These are phyloP conservation scores for Cyberlindnera suaveolens DNA, from an alignment of 805 yeast species.

Conservation along the genomic window DNA sequence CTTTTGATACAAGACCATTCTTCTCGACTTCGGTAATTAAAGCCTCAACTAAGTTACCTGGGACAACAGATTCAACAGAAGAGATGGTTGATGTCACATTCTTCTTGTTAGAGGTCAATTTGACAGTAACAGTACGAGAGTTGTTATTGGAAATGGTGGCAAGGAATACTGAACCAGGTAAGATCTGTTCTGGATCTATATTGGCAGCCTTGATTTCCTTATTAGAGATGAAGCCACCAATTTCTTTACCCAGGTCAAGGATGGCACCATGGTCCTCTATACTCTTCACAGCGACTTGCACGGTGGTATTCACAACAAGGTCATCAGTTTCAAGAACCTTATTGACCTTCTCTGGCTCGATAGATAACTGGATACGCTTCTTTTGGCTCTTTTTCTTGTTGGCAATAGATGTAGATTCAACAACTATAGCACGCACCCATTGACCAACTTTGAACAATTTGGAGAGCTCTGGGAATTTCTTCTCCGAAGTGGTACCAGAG, in stretches of 20 bases:
- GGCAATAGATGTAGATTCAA: conserved; percentile 41
- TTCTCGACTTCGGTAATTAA: conserved; percentile 51
- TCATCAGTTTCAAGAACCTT: conserved; percentile 57
- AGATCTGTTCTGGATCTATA: conserved; percentile 30
- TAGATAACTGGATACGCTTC: conserved; percentile 62
- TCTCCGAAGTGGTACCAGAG: conserved; percentile 22
- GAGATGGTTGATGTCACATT: conserved; percentile 51
- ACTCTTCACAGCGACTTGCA: conserved; percentile 75
- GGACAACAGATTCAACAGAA: conserved; percentile 73
- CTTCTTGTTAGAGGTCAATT: conserved; percentile 38
- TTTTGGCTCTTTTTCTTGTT: conserved; percentile 32
- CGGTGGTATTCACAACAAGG: conserved; percentile 47
- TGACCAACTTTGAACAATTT: conserved; percentile 64
- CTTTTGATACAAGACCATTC: conserved; percentile 66
- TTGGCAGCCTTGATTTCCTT: conserved; percentile 48
- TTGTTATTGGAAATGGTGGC: conserved; percentile 47
- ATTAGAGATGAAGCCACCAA: conserved; percentile 69
- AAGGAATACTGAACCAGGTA: conserved; percentile 66
- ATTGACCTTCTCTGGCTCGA: conserved; percentile 74
- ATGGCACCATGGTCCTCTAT: conserved; percentile 91
- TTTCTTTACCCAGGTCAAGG: conserved; percentile 59
- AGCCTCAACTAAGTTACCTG: conserved; percentile 80
- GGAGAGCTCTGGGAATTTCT: conserved; percentile 50
- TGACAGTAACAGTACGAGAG: conserved; percentile 55
- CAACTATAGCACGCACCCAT: conserved; percentile 81